These are phyloP conservation scores for Myochromella boudieri DNA, from an alignment of 768 basidiomycete genomes.

Conservation along the genomic window DNA sequence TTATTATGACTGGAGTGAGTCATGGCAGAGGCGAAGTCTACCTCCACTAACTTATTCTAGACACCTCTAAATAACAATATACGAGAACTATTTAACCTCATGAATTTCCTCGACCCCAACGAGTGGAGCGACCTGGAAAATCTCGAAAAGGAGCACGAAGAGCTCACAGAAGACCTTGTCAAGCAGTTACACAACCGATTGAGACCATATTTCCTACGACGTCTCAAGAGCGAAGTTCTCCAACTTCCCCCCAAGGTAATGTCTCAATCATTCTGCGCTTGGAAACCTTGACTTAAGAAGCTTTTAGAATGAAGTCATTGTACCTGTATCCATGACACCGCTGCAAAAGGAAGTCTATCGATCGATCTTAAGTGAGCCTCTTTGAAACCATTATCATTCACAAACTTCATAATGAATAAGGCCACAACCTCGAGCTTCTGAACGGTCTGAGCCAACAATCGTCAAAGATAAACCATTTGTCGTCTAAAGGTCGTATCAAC, in stretches of 20 bases:
- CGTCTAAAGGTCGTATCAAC: slow-evolving; percentile 60
- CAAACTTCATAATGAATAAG: slow-evolving; percentile 33
- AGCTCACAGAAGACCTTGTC: slow-evolving; percentile 77
- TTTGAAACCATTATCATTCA: slow-evolving; percentile 15
- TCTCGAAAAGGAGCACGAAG: slow-evolving; percentile 73
- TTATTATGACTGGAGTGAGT: slow-evolving; percentile 86
- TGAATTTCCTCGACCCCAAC: slow-evolving; percentile 88
- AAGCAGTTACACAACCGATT: slow-evolving; percentile 76
- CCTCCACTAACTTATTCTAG: slow-evolving; percentile 30
- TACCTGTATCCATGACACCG: slow-evolving; percentile 85
- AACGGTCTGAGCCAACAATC: slow-evolving; percentile 54
- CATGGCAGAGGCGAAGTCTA: not conserved
- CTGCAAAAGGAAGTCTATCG: slow-evolving; percentile 88
- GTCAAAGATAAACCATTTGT: slow-evolving; percentile 27
- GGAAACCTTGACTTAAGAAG: not conserved
- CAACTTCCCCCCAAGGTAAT: slow-evolving; percentile 87
- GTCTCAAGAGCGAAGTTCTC: slow-evolving; percentile 91
- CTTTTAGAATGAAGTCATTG: slow-evolving; percentile 81
- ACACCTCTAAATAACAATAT: slow-evolving; percentile 98
- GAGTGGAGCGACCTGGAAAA: slow-evolving; percentile 76
- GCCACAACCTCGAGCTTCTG: slow-evolving; percentile 68
- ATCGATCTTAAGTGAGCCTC: slow-evolving; percentile 68
- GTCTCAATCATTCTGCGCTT: not conserved
- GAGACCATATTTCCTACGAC: slow-evolving; percentile 89
- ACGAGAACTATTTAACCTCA: slow-evolving; percentile 92